These are phyloP conservation scores for Plasmodium inui DNA, from an alignment of 169 alveolate genomes.

Conservation along the genomic window DNA sequence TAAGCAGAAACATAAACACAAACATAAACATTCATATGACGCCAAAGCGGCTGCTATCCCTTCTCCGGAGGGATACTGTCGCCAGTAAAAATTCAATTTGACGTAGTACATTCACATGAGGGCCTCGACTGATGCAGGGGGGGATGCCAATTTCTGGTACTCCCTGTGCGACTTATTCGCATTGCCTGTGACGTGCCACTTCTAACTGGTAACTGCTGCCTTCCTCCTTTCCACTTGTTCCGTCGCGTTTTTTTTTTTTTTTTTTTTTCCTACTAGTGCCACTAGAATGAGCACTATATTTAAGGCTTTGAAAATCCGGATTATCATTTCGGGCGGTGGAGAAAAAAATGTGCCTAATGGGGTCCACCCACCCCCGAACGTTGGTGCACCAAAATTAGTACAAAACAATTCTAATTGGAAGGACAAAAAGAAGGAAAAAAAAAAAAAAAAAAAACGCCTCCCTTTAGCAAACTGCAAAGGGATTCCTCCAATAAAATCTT, in stretches of 20 bases:
- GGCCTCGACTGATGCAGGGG: not conserved
- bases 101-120: not conserved
- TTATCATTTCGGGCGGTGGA: not conserved
- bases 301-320: not conserved
- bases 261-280: not conserved
- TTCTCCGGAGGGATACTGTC: not conserved
- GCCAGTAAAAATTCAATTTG: not conserved
- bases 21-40: not conserved
- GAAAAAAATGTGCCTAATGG: not conserved
- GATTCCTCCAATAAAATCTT: not conserved
- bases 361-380: not conserved
- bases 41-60: not conserved
- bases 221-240: not conserved
- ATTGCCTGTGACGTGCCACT: not conserved
- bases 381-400: not conserved
- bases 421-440: not conserved
- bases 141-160: not conserved
- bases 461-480: not conserved
- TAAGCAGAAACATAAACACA: not conserved
- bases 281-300: not conserved
- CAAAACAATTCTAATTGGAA: not conserved
- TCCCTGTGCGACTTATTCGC: not conserved
- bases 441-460: not conserved
- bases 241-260: not conserved
- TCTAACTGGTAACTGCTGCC: not conserved